These are phyloP conservation scores for Kandelia obovata DNA, from an alignment of 345 rosid genomes.

Conservation along the genomic window DNA sequence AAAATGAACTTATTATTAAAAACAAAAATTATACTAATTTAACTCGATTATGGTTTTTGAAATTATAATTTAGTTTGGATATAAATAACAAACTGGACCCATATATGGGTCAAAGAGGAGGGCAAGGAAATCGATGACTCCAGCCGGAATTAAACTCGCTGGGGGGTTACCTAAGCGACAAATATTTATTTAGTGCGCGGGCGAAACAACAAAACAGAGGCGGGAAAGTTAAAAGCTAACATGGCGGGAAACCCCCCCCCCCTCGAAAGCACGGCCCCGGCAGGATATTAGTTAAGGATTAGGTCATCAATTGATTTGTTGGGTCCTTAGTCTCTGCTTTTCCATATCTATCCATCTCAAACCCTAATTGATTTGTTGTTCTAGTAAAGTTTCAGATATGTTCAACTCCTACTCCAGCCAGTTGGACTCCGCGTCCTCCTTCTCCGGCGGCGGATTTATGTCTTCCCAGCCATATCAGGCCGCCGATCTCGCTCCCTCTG, in stretches of 20 bases:
- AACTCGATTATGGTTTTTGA: too few relatives aligned
- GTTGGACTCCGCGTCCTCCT: constrained; percentile 48
- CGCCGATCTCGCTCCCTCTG: constrained; percentile 45
- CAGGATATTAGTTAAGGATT: not conserved
- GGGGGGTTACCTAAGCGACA: too few relatives aligned
- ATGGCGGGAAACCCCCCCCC: constrained; percentile 31
- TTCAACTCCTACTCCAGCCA: constrained; percentile 67
- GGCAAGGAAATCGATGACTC: too few relatives aligned
- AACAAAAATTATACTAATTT: too few relatives aligned
- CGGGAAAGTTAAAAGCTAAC: constrained; percentile 22
- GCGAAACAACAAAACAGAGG: not conserved
- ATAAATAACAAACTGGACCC: too few relatives aligned
- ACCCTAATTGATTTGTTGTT: not conserved
- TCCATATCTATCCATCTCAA: not conserved
- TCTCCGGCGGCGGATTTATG: constrained; percentile 66
- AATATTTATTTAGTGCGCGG: too few relatives aligned
- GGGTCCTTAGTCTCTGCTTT: too few relatives aligned
- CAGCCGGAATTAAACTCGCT: too few relatives aligned
- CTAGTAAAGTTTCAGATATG: constrained; percentile 38
- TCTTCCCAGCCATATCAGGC: constrained; percentile 59
- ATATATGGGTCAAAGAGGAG: too few relatives aligned
- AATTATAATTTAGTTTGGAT: too few relatives aligned
- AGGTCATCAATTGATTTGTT: not conserved
- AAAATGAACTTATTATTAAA: too few relatives aligned
- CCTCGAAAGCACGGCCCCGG: too few relatives aligned